Conservation (phyloP, 2,329 filamentous ascomycete species). For the Coniochaeta ligniaria region DNA sequence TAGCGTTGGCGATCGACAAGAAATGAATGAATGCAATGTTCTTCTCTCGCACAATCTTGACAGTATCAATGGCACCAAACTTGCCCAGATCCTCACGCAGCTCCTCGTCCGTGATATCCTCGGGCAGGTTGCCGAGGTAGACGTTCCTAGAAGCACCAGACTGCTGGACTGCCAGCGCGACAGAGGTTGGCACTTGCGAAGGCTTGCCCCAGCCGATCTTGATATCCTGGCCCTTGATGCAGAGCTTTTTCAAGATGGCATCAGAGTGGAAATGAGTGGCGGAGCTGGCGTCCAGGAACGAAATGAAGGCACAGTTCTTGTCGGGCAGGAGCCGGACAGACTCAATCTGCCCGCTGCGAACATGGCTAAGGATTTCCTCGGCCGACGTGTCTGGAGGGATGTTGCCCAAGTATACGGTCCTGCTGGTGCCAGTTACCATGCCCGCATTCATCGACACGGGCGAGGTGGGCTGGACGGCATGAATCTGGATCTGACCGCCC, state of each 20-base stretch:
- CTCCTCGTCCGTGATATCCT: constrained; percentile 87
- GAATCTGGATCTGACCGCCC: constrained; percentile 47
- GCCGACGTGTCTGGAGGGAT: constrained; percentile 96
- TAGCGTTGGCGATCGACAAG: constrained; percentile 92
- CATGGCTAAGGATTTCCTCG: constrained; percentile 93
- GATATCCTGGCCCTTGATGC: constrained; percentile 97
- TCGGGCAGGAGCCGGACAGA: constrained; percentile 94
- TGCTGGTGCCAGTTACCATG: constrained; percentile 81
- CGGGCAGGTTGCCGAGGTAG: constrained; percentile 86
- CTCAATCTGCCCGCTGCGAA: constrained; percentile 95
- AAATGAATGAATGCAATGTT: constrained; percentile 97
- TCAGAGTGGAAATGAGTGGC: constrained; percentile 99
- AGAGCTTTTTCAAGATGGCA: constrained; percentile 98
- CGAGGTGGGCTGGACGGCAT: constrained; percentile 56
- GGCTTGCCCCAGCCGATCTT: constrained; percentile 99
- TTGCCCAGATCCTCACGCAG: constrained; percentile 91
- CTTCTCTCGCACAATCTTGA: constrained; percentile 98
- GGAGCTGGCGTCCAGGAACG: constrained; percentile 94
- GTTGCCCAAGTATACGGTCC: constrained; percentile 95
- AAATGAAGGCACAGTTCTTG: constrained; percentile 99
- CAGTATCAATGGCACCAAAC: constrained; percentile 91
- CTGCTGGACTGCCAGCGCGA: constrained; percentile 95
- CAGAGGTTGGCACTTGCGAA: constrained; percentile 93
- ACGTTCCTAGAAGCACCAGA: constrained; percentile 95
- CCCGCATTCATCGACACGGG: constrained; percentile 72